Base-by-base conservation (phyloP, 2,329 filamentous ascomycete genomes). In the Boeremia exigua region DNA sequence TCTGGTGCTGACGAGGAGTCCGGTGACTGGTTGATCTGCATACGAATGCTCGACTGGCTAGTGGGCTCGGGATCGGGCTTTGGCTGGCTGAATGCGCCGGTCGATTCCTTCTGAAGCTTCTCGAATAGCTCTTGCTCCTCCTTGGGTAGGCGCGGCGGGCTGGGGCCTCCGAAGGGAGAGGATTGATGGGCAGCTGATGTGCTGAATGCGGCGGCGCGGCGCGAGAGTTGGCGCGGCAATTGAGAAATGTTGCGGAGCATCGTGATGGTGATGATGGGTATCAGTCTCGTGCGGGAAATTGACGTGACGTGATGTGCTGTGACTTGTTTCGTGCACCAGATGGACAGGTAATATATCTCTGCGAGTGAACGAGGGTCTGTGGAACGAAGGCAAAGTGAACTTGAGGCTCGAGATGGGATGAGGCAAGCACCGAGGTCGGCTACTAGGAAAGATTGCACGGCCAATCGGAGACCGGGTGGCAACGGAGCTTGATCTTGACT, bases 51-150 rank as follows among this genome's bases (percentile, higher is more conserved):
- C 10, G 67, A 74, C 69, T 57, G 76, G 57, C 17, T 80, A 78
- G 47, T 68, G 42, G 27, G 65, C 58, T 28, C 68, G 1, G 78
- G 71, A 75, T 74, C 64, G 45, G 69, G 46, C 8, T 63, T 83
- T 67, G 80, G 89, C 67, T 85, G 95, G 79, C 80, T 95, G 78
- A 85, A 97, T 60, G 78, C 95, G 60, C 84, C 91, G 62, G 86
- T 96, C 64, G 80, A 96, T 72, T 83, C 82, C 65, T 86, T 86
- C 73, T 97, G 92, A 4, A 98, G 88, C 37, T 87, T 84, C 77
- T 97, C 93, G 75, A 95, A 96, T 62, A 96, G 86, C 73, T 92
- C 91, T 80, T 97, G 93, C 66, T 96, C 88, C 75, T 91, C 87
- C 68, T 92, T 87, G 6, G 94, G 92, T 10, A 98, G 90, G 44